Conservation (phyloP, 495 filamentous ascomycete genomes). For the Daldinia bambusicola region DNA sequence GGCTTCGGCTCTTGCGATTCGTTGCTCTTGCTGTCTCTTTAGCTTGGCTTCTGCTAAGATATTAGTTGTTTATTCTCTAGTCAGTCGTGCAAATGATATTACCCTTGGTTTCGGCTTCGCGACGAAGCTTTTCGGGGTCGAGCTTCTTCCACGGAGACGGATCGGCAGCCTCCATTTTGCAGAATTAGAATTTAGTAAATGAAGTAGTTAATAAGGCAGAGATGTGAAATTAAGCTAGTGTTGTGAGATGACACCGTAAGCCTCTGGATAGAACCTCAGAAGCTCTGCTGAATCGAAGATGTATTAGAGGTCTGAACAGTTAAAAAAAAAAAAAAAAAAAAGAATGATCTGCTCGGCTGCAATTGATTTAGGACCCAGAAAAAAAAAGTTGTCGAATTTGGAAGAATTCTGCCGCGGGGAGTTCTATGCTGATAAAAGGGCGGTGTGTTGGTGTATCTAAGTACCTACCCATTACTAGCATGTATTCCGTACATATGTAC, state of each 20-base stretch:
- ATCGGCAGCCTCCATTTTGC: constrained; percentile 32
- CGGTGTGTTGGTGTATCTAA: constrained; percentile 19
- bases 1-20: constrained; percentile 38
- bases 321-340: too few species aligned
- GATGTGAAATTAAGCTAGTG: not conserved
- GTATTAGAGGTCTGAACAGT: not conserved
- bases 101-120: constrained; percentile 45
- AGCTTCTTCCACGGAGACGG: constrained; percentile 34
- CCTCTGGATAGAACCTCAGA: not conserved
- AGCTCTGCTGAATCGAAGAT: not conserved
- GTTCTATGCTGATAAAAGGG: constrained; percentile 11
- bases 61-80: constrained; percentile 13
- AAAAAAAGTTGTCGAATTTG: constrained; percentile 11
- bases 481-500: too few species aligned
- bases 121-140: constrained; percentile 37
- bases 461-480: too few species aligned
- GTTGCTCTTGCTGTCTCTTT: constrained; percentile 42
- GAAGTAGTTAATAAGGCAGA: not conserved
- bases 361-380: not conserved
- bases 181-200: not conserved
- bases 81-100: not conserved
- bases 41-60: constrained; percentile 34
- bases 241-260: not conserved
- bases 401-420: constrained; percentile 43
- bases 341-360: not conserved